Evolutionary conservation across 139 green algal genomes (phyloP), one percentile per base, ranked within the genome.

Genomic region (Limnomonas spitsbergensis): DNA sequence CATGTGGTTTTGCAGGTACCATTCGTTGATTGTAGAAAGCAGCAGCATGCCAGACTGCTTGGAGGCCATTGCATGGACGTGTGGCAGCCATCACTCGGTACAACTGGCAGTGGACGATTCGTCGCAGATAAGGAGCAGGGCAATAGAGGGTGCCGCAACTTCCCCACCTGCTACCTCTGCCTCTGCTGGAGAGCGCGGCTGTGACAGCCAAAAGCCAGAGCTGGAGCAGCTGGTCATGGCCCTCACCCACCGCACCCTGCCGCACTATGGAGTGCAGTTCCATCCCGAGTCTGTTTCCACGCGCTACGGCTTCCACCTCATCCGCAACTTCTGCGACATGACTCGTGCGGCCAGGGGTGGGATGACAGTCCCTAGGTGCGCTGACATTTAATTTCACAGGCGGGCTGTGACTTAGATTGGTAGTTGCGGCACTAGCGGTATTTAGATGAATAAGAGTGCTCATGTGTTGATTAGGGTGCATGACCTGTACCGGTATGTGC

Each of bases 241-340:
- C 6, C 27, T 99, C 4, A 82, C 80, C 2, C 93, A 98, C 81
- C 80, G 38, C 56, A 47, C 20, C 1, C 78, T 85, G 42, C 94
- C 82, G 87, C 68, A 74, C 68, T 74, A 35, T 47, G 68, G 68
- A n/a, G 68, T 74, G 4, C 68, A 99, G 88, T 99, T 97, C 81
- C 96, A 99, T 76, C 96, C 96, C 0, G 96, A 99, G 84, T 95
- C 87, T 53, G 78, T 99, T 1, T 92, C 80, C 40, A 98, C 94
- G 0, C 35, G 39, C 2, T 94, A 90, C 77, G 96, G 96, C 2
- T 47, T 86, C 35, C 74, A 73, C 14, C 80, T 99, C 34, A 73
- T 98, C 38, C 47, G 40, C 9, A 99, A 99, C 86, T 99, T 99
- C 80, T 53, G 73, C 2, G 78, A 89, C 66, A 54, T 98, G 27